Conservation (phyloP, 805 yeast genomes). For the Nakazawaea peltata region DNA sequence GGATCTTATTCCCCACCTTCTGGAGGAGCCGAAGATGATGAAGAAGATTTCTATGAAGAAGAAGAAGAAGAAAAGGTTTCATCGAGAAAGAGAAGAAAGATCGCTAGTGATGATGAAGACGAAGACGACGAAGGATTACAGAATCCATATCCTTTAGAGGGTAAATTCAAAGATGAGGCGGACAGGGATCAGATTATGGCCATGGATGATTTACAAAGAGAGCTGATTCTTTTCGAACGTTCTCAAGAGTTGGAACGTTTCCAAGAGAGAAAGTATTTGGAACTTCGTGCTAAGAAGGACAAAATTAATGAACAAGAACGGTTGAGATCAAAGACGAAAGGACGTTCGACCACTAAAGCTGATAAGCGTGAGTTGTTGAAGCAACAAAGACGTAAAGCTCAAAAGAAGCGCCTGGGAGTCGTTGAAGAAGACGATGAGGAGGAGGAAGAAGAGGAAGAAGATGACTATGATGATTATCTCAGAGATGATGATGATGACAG, state of each 20-base stretch:
- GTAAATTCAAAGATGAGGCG: slow-evolving; percentile 75
- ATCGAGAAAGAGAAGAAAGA: slow-evolving; percentile 17
- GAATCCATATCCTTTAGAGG: slow-evolving; percentile 91
- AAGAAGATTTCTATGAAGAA: slow-evolving; percentile 22
- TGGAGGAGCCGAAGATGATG: slow-evolving; percentile 21
- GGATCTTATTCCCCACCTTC: slow-evolving; percentile 30
- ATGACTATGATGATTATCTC: slow-evolving; percentile 21
- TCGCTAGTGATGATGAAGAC: slow-evolving; percentile 23
- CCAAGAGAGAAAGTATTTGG: slow-evolving; percentile 76
- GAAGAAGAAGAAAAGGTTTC: slow-evolving; percentile 32
- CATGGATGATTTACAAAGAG: slow-evolving; percentile 90
- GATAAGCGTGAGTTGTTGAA: slow-evolving; percentile 26
- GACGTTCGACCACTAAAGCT: slow-evolving; percentile 13
- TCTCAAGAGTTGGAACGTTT: slow-evolving; percentile 85
- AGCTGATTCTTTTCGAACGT: slow-evolving; percentile 85
- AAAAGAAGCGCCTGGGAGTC: slow-evolving; percentile 11
- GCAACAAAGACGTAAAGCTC: slow-evolving; percentile 15
- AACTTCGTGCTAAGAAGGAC: slow-evolving; percentile 58
- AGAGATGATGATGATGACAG: slow-evolving; percentile 1
- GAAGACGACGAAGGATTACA: slow-evolving; percentile 29
- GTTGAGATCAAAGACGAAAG: slow-evolving; percentile 7
- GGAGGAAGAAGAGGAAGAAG: slow-evolving; percentile 27
- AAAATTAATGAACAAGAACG: slow-evolving; percentile 15
- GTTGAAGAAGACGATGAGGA: slow-evolving; percentile 35
- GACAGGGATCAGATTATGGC: slow-evolving; percentile 60